Conservation (phyloP, 352 stramenopile genomes). For the Globisporangium iwayamae region DNA sequence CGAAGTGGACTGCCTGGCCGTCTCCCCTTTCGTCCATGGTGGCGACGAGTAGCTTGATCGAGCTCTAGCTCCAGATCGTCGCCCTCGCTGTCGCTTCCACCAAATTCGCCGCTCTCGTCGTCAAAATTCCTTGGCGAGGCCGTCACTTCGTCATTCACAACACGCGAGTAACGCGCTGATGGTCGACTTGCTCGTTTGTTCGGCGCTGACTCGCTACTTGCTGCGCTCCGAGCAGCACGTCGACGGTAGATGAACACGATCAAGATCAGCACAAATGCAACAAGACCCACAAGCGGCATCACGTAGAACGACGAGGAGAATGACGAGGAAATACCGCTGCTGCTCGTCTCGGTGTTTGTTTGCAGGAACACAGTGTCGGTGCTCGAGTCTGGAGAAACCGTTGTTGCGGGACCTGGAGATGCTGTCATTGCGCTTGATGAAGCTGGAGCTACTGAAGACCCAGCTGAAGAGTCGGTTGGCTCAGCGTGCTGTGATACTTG, state of each 20-base stretch:
- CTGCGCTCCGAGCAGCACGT: background rate
- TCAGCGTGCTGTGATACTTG: constrained; percentile 1
- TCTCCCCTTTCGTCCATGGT: constrained; percentile 5
- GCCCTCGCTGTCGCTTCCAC: background rate
- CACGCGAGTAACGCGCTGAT: constrained; percentile 13
- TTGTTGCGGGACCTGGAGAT: background rate
- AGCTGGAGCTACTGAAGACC: background rate
- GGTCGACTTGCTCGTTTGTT: constrained; percentile 1
- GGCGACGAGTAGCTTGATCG: background rate
- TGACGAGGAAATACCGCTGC: background rate
- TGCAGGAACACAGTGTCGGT: constrained; percentile 1
- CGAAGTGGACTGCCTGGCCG: constrained; percentile 5
- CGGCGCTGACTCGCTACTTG: background rate
- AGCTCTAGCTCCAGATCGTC: constrained; percentile 5
- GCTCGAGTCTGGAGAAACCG: background rate
- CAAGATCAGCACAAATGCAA: constrained; percentile 10
- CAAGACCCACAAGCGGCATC: constrained; percentile 13
- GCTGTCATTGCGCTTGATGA: background rate
- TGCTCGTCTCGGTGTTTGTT: background rate
- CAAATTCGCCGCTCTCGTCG: constrained; percentile 19
- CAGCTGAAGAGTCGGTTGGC: background rate
- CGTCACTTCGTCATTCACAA: constrained; percentile 20
- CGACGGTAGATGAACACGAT: constrained; percentile 11
- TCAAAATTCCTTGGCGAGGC: constrained; percentile 6
- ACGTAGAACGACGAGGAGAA: constrained; percentile 17